Conservation (phyloP, 129 eudicot species). For the Flaveria ramosissima region DNA sequence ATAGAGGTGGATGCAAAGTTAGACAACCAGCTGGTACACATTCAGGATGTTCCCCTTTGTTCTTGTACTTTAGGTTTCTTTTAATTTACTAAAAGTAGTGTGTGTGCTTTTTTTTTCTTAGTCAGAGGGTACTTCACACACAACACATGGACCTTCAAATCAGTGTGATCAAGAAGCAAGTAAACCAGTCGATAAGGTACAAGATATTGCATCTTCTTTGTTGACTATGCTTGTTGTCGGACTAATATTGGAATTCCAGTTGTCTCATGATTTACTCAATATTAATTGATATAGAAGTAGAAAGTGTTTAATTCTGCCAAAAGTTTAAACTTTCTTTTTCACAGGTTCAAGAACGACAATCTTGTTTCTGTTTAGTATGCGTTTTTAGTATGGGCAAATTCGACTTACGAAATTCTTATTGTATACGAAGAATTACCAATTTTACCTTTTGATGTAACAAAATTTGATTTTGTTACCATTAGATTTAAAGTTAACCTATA, state of each 20-base stretch:
- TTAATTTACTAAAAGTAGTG: conserved; percentile 15
- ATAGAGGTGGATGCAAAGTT: conserved; percentile 61
- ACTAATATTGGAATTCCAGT: not conserved
- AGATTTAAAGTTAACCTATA: not conserved
- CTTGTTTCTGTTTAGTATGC: not conserved
- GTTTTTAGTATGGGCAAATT: not conserved
- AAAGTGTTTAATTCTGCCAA: conserved; percentile 4
- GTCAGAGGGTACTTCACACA: conserved; percentile 91
- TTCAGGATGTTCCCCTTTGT: conserved; percentile 1
- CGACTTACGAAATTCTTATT: not conserved
- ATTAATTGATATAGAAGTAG: not conserved
- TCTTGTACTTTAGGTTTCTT: not conserved
- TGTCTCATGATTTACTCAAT: not conserved
- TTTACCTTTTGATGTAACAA: conserved; percentile 2
- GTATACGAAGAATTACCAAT: not conserved
- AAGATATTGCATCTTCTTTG: conserved; percentile 19
- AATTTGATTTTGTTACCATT: not conserved
- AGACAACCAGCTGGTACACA: conserved; percentile 63
- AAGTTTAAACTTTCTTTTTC: not conserved
- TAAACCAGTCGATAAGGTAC: conserved; percentile 86
- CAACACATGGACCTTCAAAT: conserved; percentile 60
- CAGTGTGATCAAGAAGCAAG: conserved; percentile 81
- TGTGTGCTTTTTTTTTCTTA: conserved; percentile 25
- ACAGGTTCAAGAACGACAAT: not conserved
- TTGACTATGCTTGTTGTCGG: not conserved